Evolutionary conservation across 2,329 filamentous ascomycete species (phyloP).

Genomic region (Aureobasidium sp.): DNA sequence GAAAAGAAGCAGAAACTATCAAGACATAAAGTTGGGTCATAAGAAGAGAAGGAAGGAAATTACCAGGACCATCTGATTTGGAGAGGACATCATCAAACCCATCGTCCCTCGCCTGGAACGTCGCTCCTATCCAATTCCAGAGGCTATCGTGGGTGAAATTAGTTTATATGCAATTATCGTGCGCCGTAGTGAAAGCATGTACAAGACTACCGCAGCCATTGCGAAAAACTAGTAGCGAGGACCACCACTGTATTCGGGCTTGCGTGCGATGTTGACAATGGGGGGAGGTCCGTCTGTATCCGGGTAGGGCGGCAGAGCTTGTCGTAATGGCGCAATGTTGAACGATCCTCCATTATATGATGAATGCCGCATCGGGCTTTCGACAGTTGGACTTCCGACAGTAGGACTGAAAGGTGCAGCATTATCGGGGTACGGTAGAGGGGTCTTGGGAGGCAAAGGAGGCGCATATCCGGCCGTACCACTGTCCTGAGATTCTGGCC

Average conservation of each 20-base stretch:
- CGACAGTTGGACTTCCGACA: slow-evolving; percentile 22
- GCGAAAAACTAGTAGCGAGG: neutral
- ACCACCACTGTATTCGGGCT: slow-evolving; percentile 55
- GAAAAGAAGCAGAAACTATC: neutral
- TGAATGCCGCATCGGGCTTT: slow-evolving; percentile 22
- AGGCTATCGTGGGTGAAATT: neutral
- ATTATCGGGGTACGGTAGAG: slow-evolving; percentile 21
- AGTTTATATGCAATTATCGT: neutral
- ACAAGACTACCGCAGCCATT: neutral
- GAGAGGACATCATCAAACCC: neutral
- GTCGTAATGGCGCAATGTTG: slow-evolving; percentile 2
- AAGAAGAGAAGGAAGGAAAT: neutral
- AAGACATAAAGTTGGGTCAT: neutral
- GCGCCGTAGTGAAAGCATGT: neutral
- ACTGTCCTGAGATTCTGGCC: slow-evolving; percentile 28
- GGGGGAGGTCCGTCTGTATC: slow-evolving; percentile 74
- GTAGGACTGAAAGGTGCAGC: slow-evolving; percentile 25
- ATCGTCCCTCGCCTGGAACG: neutral
- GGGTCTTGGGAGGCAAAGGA: slow-evolving; percentile 62
- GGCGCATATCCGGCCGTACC: slow-evolving; percentile 43
- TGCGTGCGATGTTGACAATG: slow-evolving; percentile 74
- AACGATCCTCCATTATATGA: slow-evolving; percentile 5
- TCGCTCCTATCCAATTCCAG: neutral
- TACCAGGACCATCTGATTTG: neutral
- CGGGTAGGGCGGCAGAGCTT: slow-evolving; percentile 65